These are phyloP conservation scores for Hypoxylon subgilvum DNA, from an alignment of 495 filamentous ascomycete species.

Conservation along the genomic window DNA sequence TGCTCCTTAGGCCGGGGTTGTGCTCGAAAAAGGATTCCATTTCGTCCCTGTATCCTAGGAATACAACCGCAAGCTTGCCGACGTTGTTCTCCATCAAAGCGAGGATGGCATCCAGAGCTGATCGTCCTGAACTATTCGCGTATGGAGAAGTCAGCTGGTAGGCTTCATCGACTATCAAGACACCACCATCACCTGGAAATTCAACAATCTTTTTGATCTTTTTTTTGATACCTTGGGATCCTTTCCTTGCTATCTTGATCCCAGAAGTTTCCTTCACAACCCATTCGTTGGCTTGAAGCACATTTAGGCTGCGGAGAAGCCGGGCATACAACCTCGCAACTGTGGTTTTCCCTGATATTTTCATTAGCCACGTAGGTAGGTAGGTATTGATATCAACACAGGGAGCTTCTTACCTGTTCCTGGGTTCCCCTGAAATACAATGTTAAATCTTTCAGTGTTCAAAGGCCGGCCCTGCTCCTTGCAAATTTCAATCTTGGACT, in stretches of 20 bases:
- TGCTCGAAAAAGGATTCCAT: constrained; percentile 71
- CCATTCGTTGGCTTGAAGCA: constrained; percentile 50
- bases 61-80: constrained; percentile 58
- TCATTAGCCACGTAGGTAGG: no score
- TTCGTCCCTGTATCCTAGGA: constrained; percentile 65
- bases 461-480: constrained; percentile 61
- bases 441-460: constrained; percentile 63
- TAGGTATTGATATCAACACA: constrained; percentile 27
- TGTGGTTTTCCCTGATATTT: constrained; percentile 82
- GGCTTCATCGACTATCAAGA: constrained; percentile 4
- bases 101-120: constrained; percentile 3
- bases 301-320: constrained; percentile 63
- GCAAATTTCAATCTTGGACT: constrained; percentile 65
- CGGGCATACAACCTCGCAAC: constrained; percentile 73
- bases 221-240: constrained; percentile 5
- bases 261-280: neutral
- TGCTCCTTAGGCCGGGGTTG: constrained; percentile 66
- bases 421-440: constrained; percentile 72
- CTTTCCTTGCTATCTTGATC: constrained; percentile 1
- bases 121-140: neutral
- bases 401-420: constrained; percentile 64
- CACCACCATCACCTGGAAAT: neutral
- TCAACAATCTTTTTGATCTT: constrained; percentile 41
- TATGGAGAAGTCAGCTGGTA: constrained; percentile 6
- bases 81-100: constrained; percentile 7